A percentile compares a stretch with the other conserved stretches of the same genome.
phyloP scores from a whole-genome alignment of 75 land plant species.

The Pinus albicaulis region DNA sequence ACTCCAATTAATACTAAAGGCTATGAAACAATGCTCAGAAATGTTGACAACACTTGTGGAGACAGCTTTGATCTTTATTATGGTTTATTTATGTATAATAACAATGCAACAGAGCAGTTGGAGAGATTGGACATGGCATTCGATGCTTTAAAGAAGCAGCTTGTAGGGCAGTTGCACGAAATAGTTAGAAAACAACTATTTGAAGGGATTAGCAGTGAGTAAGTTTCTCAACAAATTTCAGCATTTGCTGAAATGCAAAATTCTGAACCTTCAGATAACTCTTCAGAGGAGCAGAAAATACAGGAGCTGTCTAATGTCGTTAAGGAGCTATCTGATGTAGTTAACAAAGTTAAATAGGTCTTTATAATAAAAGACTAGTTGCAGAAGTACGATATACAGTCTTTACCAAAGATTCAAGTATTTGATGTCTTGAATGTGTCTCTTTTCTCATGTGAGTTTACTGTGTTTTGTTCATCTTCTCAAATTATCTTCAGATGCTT shows the following conservation, averaged over 20 bases:
- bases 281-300: background rate
- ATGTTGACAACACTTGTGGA: constrained; percentile 66
- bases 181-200: constrained; percentile 59
- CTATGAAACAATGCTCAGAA: constrained; percentile 69
- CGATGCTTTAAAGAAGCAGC: constrained; percentile 62
- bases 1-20: constrained; percentile 84
- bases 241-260: background rate
- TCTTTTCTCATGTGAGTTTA: too few relatives aligned
- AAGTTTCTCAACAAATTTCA: background rate
- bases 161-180: constrained; percentile 59
- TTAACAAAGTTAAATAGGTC: too few relatives aligned
- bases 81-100: constrained; percentile 90
- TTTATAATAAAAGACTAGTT: too few relatives aligned
- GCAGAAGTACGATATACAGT: too few relatives aligned
- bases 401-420: too few relatives aligned
- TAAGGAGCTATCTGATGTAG: too few relatives aligned
- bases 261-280: background rate
- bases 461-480: too few relatives aligned
- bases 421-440: too few relatives aligned
- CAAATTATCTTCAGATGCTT: too few relatives aligned
- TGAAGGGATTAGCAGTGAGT: constrained; percentile 1
- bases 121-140: constrained; percentile 72
- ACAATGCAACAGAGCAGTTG: constrained; percentile 77
- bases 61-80: constrained; percentile 93
- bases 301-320: too few relatives aligned